Base-by-base conservation (phyloP, 345 rosid genomes). In the Linum tenue region DNA sequence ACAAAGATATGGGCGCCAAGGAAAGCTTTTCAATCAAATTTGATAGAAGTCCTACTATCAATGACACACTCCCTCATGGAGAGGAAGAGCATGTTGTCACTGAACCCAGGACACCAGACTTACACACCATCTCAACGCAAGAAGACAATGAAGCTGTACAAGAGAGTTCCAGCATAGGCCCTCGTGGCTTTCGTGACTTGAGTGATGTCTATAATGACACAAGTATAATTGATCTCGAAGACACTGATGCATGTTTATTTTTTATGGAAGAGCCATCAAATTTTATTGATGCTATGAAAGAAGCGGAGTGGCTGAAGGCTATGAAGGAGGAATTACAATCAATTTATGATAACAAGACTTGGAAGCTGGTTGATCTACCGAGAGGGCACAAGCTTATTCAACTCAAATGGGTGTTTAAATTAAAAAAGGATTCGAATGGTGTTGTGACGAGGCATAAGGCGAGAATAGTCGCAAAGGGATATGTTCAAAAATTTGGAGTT, bases 321-420 rank as follows among this genome's bases (percentile, higher is more conserved):
- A 64, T 64, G 67, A 15, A 64, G 16, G 35, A n/a, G 12, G 67
- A 64, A 37, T 17, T 64, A 1, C 37, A 64, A 2, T 64, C 67
- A 22, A 64, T 64, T 14, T 12, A 5, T 7, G 50, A 37, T n/a
- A 64, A 64, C 50, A 50, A 12, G 7, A 64, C 57, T 3, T 48
- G 57, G 58, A 39, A 4, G 57, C 17, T 48, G 3, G 37, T 37
- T 50, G 56, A 44, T 3, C 50, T 44, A n/a, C 67, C 58, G 3
- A 44, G 9, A 31, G 35, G 35, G 5, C 40, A 64, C 5, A 36
- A 22, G 12, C 56, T 41, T 15, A 50, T 64, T 2, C 56, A 56
- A 43, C 39, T 43, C 6, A 42, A 63, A 44, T 63, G 66, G 55
- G 37, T 63, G 2, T 63, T 16, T 12, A 63, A 63, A 14, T n/a